A percentile compares a stretch with the other conserved stretches of the same genome.
These are phyloP conservation scores for Aspergillus steynii DNA, from an alignment of 495 filamentous ascomycete genomes.

Conservation along the genomic window DNA sequence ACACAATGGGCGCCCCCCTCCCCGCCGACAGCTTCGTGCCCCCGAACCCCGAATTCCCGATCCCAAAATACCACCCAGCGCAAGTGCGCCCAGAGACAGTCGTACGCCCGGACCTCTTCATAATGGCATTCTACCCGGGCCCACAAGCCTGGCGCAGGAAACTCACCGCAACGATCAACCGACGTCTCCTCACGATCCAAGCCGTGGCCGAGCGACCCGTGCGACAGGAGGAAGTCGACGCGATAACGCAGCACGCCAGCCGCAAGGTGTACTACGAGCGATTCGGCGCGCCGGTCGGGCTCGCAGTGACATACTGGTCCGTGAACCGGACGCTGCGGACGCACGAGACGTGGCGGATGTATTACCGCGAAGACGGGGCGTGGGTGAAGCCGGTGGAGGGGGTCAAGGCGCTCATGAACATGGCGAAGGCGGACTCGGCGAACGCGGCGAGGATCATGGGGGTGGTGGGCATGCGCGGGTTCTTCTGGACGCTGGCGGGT, in stretches of 20 bases:
- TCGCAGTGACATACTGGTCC: background rate
- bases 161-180: conserved; percentile 9
- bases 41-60: background rate
- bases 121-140: conserved; percentile 33
- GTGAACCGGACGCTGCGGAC: background rate
- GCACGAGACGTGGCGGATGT: background rate
- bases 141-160: conserved; percentile 19
- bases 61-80: background rate
- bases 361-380: background rate
- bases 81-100: background rate
- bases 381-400: background rate
- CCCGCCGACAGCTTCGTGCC: background rate
- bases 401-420: background rate
- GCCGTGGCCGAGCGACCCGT: conserved; percentile 25
- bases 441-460: conserved; percentile 6
- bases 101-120: conserved; percentile 25
- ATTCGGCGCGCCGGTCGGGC: conserved; percentile 22
- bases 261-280: conserved; percentile 22
- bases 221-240: conserved; percentile 42
- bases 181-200: conserved; percentile 22
- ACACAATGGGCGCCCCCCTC: background rate
- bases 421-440: background rate
- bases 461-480: background rate
- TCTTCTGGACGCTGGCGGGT: conserved; percentile 17
- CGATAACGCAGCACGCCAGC: conserved; percentile 25